phyloP scores from a whole-genome alignment of 2,329 filamentous ascomycete genomes.

The Botryotinia convoluta region DNA sequence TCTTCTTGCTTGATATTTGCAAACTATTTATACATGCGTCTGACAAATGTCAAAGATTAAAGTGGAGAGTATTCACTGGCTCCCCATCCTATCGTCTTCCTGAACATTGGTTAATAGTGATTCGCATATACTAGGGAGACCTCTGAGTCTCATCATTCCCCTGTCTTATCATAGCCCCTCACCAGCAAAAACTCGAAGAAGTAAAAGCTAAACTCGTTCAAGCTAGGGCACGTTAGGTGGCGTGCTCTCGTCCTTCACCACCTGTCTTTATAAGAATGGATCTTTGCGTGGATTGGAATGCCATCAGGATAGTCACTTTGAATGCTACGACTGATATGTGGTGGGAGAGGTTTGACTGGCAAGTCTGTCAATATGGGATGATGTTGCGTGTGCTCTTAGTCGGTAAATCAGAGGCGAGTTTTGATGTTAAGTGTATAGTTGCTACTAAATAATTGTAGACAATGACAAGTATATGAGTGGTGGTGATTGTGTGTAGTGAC shows the following conservation, averaged over 20 bases:
- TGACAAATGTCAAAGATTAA: too few species aligned
- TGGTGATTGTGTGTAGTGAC: accelerated
- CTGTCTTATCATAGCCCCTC: background rate
- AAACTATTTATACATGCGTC: background rate
- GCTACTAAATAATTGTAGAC: background rate
- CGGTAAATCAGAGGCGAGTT: background rate
- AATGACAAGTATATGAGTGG: background rate
- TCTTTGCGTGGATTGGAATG: background rate
- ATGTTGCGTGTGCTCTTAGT: background rate
- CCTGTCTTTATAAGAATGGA: background rate
- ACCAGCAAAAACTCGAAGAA: accelerated
- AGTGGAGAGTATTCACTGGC: too few species aligned
- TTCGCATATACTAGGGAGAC: accelerated
- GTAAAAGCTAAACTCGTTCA: background rate
- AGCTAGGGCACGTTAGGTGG: accelerated
- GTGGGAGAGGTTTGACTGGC: background rate
- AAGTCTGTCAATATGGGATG: background rate
- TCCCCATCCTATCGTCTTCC: background rate
- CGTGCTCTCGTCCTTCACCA: accelerated
- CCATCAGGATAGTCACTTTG: background rate
- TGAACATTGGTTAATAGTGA: accelerated
- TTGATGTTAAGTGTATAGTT: background rate
- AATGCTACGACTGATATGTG: too few species aligned
- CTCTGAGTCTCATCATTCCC: background rate
- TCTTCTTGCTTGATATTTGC: background rate